Percentiles rank a stretch among this genome's conserved stretches.
Conservation (phyloP, 2,329 filamentous ascomycete genomes). For the Chrysosporium queenslandicum region DNA sequence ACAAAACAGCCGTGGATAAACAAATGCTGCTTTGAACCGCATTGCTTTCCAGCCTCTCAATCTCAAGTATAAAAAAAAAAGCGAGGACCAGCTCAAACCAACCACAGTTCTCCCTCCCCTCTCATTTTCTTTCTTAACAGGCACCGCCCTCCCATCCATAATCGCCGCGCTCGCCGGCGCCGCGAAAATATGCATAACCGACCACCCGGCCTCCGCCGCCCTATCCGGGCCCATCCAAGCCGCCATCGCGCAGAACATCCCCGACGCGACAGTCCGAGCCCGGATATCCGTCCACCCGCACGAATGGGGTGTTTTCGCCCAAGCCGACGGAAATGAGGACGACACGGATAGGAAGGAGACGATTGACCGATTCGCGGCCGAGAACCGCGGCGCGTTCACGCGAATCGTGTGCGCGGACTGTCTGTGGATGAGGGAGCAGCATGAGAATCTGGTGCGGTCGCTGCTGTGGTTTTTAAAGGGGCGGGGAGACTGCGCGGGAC, state of each 20-base stretch:
- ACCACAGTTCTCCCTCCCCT: background rate
- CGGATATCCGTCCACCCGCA: conserved; percentile 41
- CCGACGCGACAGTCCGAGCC: conserved; percentile 15
- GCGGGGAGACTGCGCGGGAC: too few relatives aligned
- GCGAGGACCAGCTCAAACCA: conserved; percentile 1
- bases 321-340: conserved; percentile 11
- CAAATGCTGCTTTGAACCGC: too few relatives aligned
- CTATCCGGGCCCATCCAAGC: conserved; percentile 35
- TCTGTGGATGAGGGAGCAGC: conserved; percentile 50
- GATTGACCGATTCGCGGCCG: conserved; percentile 28
- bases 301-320: conserved; percentile 43
- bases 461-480: conserved; percentile 47
- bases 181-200: conserved; percentile 40
- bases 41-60: too few relatives aligned
- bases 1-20: too few relatives aligned
- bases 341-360: background rate
- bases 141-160: conserved; percentile 35
- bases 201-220: conserved; percentile 39
- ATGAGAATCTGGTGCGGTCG: conserved; percentile 45
- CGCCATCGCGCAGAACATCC: conserved; percentile 42
- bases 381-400: conserved; percentile 36
- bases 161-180: conserved; percentile 31
- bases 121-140: conserved; percentile 20
- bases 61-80: background rate
- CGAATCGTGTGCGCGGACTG: conserved; percentile 52